These are phyloP conservation scores for Acmispon strigosus DNA, from an alignment of 306 rosid genomes.

Conservation along the genomic window DNA sequence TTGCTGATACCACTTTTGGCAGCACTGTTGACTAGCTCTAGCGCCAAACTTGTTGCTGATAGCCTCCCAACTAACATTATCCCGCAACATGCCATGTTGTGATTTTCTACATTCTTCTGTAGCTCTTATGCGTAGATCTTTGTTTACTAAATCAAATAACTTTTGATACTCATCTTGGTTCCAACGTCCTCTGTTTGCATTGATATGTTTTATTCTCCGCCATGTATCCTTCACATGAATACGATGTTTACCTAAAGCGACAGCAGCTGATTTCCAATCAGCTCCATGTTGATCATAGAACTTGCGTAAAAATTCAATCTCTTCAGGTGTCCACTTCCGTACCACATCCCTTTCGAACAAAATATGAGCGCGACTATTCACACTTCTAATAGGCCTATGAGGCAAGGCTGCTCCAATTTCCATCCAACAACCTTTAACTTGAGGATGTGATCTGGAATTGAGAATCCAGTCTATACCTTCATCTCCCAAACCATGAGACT, in stretches of 20 bases:
- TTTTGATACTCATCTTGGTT: constrained; percentile 66
- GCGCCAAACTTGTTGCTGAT: constrained; percentile 44
- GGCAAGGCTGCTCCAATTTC: constrained; percentile 50
- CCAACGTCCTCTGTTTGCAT: constrained; percentile 42
- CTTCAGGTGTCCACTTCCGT: constrained; percentile 54
- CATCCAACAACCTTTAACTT: constrained; percentile 60
- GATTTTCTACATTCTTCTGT: constrained; percentile 33
- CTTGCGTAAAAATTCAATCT: constrained; percentile 34
- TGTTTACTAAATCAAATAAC: constrained; percentile 67
- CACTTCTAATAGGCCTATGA: constrained; percentile 26
- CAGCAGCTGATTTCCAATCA: constrained; percentile 53
- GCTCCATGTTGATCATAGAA: constrained; percentile 44
- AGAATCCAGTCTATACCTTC: constrained; percentile 58
- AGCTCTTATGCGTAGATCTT: constrained; percentile 56
- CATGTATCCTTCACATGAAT: constrained; percentile 66
- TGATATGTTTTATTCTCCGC: constrained; percentile 48
- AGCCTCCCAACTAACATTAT: constrained; percentile 75
- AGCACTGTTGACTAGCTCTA: constrained; percentile 35
- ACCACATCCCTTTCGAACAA: constrained; percentile 44
- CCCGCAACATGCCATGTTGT: constrained; percentile 72
- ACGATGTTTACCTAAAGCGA: constrained; percentile 53
- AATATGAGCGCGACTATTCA: constrained; percentile 53
- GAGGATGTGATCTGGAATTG: neutral
- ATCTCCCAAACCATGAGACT: constrained; percentile 48
- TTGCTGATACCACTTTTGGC: constrained; percentile 62